Percentiles rank a stretch among this genome's conserved stretches.
Evolutionary conservation across 257 asterid species (phyloP).

Genomic region (Capsicum pubescens): DNA sequence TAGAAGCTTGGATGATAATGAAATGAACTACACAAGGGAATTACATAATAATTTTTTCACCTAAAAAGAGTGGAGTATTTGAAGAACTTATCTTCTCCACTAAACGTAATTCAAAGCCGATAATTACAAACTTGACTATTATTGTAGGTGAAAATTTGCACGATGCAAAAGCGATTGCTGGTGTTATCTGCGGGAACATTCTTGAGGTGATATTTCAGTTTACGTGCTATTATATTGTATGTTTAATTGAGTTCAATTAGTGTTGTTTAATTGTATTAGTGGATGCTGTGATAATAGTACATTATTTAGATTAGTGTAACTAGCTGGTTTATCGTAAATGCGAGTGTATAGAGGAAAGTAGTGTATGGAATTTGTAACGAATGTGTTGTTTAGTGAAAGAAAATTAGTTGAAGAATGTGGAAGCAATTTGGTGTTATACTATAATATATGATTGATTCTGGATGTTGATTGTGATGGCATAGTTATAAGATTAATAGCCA

Average conservation of each 20-base stretch:
- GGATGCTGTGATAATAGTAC: neutral
- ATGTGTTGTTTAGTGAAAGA: neutral
- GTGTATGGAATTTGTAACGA: neutral
- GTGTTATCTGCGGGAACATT: constrained; percentile 67
- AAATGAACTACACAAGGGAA: neutral
- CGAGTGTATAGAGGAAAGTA: neutral
- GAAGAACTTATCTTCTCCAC: neutral
- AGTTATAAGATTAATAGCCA: no score
- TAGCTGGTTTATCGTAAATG: neutral
- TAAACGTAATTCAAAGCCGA: constrained; percentile 27
- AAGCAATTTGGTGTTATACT: no score
- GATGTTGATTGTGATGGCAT: no score
- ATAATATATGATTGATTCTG: no score
- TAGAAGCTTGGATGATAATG: neutral
- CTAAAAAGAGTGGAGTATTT: neutral
- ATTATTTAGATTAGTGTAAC: neutral
- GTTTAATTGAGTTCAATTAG: constrained; percentile 14
- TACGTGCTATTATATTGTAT: constrained; percentile 20
- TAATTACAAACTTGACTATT: constrained; percentile 65
- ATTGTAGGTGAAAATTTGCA: constrained; percentile 90
- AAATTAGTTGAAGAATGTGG: neutral
- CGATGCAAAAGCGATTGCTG: constrained; percentile 84
- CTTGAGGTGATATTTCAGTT: constrained; percentile 78
- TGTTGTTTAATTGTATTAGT: neutral
- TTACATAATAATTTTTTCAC: neutral